Evolutionary conservation across 306 rosid genomes (phyloP).

Genomic region (Castanea sativa): DNA sequence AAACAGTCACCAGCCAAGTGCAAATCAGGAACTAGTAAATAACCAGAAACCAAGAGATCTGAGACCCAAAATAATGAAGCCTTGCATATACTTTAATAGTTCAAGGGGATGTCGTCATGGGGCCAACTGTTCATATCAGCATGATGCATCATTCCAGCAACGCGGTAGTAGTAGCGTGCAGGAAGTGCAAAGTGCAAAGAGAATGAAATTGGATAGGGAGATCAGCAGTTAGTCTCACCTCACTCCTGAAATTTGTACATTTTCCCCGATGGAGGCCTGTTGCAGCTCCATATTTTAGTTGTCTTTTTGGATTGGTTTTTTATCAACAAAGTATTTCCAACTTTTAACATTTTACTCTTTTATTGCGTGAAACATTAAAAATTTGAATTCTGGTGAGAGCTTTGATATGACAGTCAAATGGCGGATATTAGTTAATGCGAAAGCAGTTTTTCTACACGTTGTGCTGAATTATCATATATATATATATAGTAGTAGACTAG

Average conservation of each 20-base stretch:
- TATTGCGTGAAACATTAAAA: background rate
- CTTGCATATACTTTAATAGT: slow-evolving; percentile 86
- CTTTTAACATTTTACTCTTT: slow-evolving; percentile 6
- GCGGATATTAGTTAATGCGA: slow-evolving; percentile 2
- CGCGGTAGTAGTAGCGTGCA: slow-evolving; percentile 42
- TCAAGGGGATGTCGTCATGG: slow-evolving; percentile 92
- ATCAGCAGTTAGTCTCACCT: slow-evolving; percentile 54
- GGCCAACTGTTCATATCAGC: slow-evolving; percentile 76
- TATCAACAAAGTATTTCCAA: slow-evolving; percentile 14
- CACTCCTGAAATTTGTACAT: slow-evolving; percentile 25
- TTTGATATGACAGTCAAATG: slow-evolving; percentile 11
- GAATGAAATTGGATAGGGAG: slow-evolving; percentile 82
- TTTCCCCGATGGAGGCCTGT: slow-evolving; percentile 32
- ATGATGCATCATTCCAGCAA: slow-evolving; percentile 60
- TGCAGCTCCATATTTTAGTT: slow-evolving; percentile 19
- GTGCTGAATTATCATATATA: background rate
- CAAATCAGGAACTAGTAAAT: slow-evolving; percentile 49
- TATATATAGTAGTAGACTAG: no score
- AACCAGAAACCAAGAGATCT: slow-evolving; percentile 53
- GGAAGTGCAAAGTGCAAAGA: slow-evolving; percentile 55
- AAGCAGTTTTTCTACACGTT: background rate
- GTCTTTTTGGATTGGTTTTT: slow-evolving; percentile 26
- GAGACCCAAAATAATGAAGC: slow-evolving; percentile 82
- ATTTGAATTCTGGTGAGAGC: slow-evolving; percentile 9
- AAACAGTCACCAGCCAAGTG: slow-evolving; percentile 38